Evolutionary conservation across 2,329 filamentous ascomycete genomes (phyloP), one percentile per base, ranked within the genome.

Genomic region (Chrysosporium queenslandicum): DNA sequence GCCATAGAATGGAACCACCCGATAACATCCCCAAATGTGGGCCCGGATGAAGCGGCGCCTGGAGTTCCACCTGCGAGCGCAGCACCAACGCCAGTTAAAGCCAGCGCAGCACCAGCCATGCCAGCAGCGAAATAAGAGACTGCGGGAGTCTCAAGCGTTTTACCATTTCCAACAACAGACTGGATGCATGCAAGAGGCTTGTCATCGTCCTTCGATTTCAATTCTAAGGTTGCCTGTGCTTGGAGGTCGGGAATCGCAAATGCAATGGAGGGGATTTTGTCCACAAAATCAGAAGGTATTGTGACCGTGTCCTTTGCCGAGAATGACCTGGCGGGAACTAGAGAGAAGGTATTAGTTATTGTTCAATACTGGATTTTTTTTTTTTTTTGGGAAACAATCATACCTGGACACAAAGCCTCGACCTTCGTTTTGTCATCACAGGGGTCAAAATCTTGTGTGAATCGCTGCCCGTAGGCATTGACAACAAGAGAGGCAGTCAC

Each of bases 1-100:
- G 92, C 89, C 76, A 97, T 86, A 46, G 85, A 84, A 70, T 97
- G 90, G 68, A 97, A 95, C 80, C 87, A 94, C 56, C 84, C 82
- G 59, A 95, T 78, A 45, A 94, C 82, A 63, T 96, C 87, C 41
- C 77, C 77, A 66, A 97, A 96, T 50, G 84, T 87, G 23, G 92
- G 92, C 60, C 87, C 92, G 37, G 83, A 74, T 9, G 84, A 77
- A 1, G 81, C 76, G 11, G 76, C 75, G 12, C 83, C 85, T 9
- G 77, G 72, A 18, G 77, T 76, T 16, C 82, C 68, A 7, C 77
- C 79, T 34, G 80, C 76, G 46, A 79, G 79, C 16, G 84, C 69
- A 27, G 89, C 86, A 23, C 85, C 83, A 5, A 86, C 68, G 16
- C 87, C 87, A 8, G 83, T 82, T 37, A 94, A 69, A 3, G 85